Evolutionary conservation across 495 filamentous ascomycete genomes (phyloP).

Genomic region (Aspergillus biplanus): DNA sequence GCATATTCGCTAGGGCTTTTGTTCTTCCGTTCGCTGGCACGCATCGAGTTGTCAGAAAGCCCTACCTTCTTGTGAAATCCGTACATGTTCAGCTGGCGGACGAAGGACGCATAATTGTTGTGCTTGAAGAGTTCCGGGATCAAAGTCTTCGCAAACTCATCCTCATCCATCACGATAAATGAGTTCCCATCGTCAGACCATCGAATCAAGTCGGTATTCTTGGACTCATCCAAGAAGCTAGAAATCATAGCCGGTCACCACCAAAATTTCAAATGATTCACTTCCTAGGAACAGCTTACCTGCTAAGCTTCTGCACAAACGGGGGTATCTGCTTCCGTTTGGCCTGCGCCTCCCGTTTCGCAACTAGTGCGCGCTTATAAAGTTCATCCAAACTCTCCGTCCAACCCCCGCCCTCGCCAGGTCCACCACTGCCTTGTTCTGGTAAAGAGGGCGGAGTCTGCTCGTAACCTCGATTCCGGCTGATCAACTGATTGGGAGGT

Average conservation of each 20-base stretch:
- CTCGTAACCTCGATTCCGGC: slow-evolving; percentile 45
- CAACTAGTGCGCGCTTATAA: slow-evolving; percentile 71
- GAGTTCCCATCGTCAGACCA: slow-evolving; percentile 97
- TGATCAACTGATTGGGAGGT: slow-evolving; percentile 65
- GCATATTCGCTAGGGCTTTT: slow-evolving; percentile 98
- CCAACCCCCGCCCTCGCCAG: slow-evolving; percentile 57
- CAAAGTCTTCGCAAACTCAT: slow-evolving; percentile 96
- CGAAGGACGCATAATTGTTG: slow-evolving; percentile 99
- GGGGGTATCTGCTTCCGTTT: slow-evolving; percentile 95
- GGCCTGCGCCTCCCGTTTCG: slow-evolving; percentile 80
- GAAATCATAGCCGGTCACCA: slow-evolving; percentile 28
- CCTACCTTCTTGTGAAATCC: slow-evolving; percentile 99
- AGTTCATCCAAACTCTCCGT: slow-evolving; percentile 72
- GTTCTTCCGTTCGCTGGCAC: slow-evolving; percentile 92
- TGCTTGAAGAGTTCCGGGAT: slow-evolving; percentile 99
- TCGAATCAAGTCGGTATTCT: slow-evolving; percentile 92
- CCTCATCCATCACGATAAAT: slow-evolving; percentile 95
- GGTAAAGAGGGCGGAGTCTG: slow-evolving; percentile 51
- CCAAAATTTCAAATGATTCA: neutral
- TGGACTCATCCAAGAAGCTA: slow-evolving; percentile 90
- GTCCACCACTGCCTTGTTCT: slow-evolving; percentile 44
- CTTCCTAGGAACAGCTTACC: slow-evolving; percentile 59
- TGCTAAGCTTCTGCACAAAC: slow-evolving; percentile 98
- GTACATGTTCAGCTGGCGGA: slow-evolving; percentile 99
- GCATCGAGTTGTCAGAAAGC: slow-evolving; percentile 95